A percentile compares a stretch with the other conserved stretches of the same genome.
phyloP scores from a whole-genome alignment of 176 grass and related monocot genomes.

The Eragrostis nindensis region DNA sequence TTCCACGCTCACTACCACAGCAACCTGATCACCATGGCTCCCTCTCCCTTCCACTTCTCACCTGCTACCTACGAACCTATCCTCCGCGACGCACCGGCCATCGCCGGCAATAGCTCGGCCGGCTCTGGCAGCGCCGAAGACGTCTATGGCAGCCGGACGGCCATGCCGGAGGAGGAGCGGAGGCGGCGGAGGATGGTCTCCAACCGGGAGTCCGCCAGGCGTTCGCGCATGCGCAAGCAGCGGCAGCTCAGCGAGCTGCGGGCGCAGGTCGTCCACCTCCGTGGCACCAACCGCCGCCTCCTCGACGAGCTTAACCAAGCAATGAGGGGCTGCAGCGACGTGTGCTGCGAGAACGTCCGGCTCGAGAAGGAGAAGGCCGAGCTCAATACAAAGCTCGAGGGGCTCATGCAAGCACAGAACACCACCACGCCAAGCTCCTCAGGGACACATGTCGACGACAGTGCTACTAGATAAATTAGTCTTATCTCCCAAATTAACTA shows the following conservation, averaged over 20 bases:
- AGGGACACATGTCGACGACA: slow-evolving; percentile 21
- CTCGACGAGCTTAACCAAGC: slow-evolving; percentile 70
- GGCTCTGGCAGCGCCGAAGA: slow-evolving; percentile 45
- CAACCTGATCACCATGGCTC: slow-evolving; percentile 39
- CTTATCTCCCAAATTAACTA: slow-evolving; percentile 39
- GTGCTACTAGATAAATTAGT: slow-evolving; percentile 42
- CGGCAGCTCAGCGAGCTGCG: slow-evolving; percentile 77
- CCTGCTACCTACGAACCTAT: slow-evolving; percentile 49
- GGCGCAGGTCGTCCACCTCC: slow-evolving; percentile 67
- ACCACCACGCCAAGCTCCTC: slow-evolving; percentile 20
- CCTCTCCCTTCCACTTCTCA: slow-evolving; percentile 54
- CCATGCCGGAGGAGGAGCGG: slow-evolving; percentile 58
- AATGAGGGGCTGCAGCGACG: slow-evolving; percentile 53
- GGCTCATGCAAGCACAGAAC: slow-evolving; percentile 45
- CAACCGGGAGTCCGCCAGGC: slow-evolving; percentile 88
- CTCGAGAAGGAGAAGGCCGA: slow-evolving; percentile 56
- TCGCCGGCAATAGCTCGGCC: slow-evolving; percentile 33
- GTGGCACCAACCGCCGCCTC: slow-evolving; percentile 64
- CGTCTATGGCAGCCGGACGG: slow-evolving; percentile 20
- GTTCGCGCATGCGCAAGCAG: slow-evolving; percentile 96
- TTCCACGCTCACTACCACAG: slow-evolving; percentile 69
- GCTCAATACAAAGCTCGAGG: slow-evolving; percentile 61
- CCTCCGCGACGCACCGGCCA: slow-evolving; percentile 14
- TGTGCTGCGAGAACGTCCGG: slow-evolving; percentile 55
- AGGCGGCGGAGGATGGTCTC: slow-evolving; percentile 86